These are phyloP conservation scores for Globisporangium paroecandrum DNA, from an alignment of 352 stramenopile species.

Conservation along the genomic window DNA sequence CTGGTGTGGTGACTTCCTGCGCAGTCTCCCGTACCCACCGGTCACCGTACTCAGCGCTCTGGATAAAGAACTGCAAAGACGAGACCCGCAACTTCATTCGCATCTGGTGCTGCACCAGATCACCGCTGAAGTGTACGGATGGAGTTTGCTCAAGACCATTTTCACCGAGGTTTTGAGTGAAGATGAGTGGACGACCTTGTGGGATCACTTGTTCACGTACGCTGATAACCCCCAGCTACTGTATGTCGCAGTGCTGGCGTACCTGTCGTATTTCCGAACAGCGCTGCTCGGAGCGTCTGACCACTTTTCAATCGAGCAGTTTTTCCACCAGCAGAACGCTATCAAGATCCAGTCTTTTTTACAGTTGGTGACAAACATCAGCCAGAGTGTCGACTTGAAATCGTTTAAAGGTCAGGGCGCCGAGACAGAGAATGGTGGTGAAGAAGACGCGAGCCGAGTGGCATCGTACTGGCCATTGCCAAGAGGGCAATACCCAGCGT, in stretches of 20 bases:
- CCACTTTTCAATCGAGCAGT: constrained; percentile 68
- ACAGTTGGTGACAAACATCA: constrained; percentile 60
- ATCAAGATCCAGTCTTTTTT: constrained; percentile 72
- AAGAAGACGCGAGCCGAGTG: background rate
- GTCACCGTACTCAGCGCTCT: constrained; percentile 62
- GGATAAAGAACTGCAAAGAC: constrained; percentile 63
- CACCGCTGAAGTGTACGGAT: constrained; percentile 65
- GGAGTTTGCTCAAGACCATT: constrained; percentile 83
- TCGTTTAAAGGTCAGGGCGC: constrained; percentile 18
- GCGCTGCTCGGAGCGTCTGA: constrained; percentile 54
- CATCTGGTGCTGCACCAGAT: constrained; percentile 75
- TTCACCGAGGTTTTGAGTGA: constrained; percentile 89
- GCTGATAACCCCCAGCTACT: constrained; percentile 61
- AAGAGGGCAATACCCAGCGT: constrained; percentile 74
- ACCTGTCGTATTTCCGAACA: constrained; percentile 65
- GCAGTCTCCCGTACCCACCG: constrained; percentile 81
- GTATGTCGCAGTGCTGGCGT: constrained; percentile 65
- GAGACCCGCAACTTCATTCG: constrained; percentile 67
- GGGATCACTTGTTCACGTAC: constrained; percentile 84
- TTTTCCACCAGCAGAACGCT: constrained; percentile 84
- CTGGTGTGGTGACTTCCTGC: constrained; percentile 79
- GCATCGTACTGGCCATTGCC: constrained; percentile 52
- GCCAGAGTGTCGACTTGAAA: constrained; percentile 34
- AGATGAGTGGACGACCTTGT: constrained; percentile 86
- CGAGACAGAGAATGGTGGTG: constrained; percentile 6